Evolutionary conservation across 768 basidiomycete species (phyloP), one percentile per base, ranked within the genome.

Genomic region (Xanthoconium purpureum): DNA sequence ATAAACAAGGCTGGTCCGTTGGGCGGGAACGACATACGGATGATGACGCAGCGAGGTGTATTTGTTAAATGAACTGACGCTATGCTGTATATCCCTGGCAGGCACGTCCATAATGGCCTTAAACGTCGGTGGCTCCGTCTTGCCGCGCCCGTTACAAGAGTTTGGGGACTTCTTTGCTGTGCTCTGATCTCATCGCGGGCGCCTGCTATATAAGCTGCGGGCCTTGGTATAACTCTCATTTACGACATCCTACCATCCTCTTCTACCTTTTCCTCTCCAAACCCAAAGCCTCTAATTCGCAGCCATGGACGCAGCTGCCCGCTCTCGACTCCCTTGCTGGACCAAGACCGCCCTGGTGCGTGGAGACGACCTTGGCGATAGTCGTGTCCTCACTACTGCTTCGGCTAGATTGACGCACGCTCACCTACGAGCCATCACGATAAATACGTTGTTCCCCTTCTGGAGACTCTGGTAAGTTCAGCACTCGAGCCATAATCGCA

Each of bases 191-290:
- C 57, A 54, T 61, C 32, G 13, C 53, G 9, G 49, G 51, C 15
- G 18, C 32, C 35, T 13, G 43, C 39, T 67, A 66, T 67, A 67
- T 67, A 67, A 35, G 33, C 50, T 51, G 62, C 55, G 43, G 43
- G 18, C 13, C 40, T 36, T 24, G 28, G 38, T 33, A 45, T 37
- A 32, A 18, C 40, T 14, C 29, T 14, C 47, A 32, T 47, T 42
- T 54, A 51, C 60, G 38, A 55, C 37, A 39, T 17, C 56, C 18
- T 28, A 37, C 28, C 55, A 50, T 45, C 46, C 44, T 39, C 52
- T 36, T 37, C 32, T 12, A 6, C 44, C 12, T 17, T 20, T 45
- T 13, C 28, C 8, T 9, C 28, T 36, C 48, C 7, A 6, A 12
- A 14, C 33, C 37, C 37, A 6, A 33, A 24, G 46, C 8, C 14